Conservation (phyloP, 306 rosid species). For the Gastrolobium villosum region DNA sequence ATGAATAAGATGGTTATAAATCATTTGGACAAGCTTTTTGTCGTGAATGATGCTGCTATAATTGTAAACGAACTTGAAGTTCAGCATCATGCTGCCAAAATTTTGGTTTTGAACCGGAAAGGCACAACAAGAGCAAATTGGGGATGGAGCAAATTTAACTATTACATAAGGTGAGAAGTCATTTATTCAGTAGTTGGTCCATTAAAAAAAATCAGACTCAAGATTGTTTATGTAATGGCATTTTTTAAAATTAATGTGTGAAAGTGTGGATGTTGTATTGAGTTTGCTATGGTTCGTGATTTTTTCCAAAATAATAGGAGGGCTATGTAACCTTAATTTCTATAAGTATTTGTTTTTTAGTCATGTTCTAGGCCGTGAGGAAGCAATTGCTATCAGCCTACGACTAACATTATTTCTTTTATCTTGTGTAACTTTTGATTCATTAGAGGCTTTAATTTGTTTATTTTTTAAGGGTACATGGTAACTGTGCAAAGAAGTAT, state of each 20-base stretch:
- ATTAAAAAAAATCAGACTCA: too few species aligned
- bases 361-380: neutral
- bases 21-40: conserved; percentile 43
- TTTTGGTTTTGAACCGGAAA: conserved; percentile 77
- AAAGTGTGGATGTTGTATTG: neutral
- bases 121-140: conserved; percentile 85
- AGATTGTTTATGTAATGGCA: neutral
- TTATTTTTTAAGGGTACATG: neutral
- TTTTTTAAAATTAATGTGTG: neutral
- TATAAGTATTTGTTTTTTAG: neutral
- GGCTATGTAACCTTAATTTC: neutral
- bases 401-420: neutral
- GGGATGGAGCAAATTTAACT: conserved; percentile 84
- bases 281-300: neutral
- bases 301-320: neutral
- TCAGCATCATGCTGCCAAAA: conserved; percentile 87
- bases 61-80: conserved; percentile 84
- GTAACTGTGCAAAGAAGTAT: neutral
- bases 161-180: conserved; percentile 36
- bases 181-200: neutral
- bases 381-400: neutral
- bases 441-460: too few species aligned
- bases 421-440: neutral
- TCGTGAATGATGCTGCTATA: conserved; percentile 78
- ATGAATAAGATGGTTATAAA: conserved; percentile 86